Evolutionary conservation across 176 grass and related monocot genomes (phyloP), one percentile per base, ranked within the genome.

Genomic region (Hyparrhenia diplandra): DNA sequence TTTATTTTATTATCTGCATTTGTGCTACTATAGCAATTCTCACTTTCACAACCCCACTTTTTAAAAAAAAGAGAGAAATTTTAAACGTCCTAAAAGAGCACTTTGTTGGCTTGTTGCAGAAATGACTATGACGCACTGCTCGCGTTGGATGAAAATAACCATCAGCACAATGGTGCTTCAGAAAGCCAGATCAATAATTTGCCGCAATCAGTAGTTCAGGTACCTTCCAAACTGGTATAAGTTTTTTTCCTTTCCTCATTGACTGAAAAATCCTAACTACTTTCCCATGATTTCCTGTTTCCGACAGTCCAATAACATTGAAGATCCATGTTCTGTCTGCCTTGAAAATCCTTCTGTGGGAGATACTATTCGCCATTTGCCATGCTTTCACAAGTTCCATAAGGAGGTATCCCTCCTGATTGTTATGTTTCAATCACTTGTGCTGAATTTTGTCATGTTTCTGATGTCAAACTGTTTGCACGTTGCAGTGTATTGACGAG

Each of bases 311-410:
- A 86, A 85, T 80, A 92, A 79, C 67, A 75, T 84, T 3, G 84
- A 92, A 82, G 94, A 98, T 77, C 82, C 91, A 3, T 98, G 95
- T 67, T 84, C 92, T 32, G 84, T 98, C 70, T 97, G 92, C 85
- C 92, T 94, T 6, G 92, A 94, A 69, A 92, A 83, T 51, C 95
- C 85, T 14, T 84, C 80, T 27, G 20, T 90, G 8, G 95, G 95
- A 87, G 90, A 92, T 41, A 94, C 85, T 73, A 89, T 98, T 32
- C 87, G 88, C 40, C 92, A 92, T 91, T 67, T 98, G 57, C 92
- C 90, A 83, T 98, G 95, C 92, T 85, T 94, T 68, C 95, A 98
- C 57, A 92, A 89, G 84, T 98, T 98, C 54, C 95, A 98, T 74
- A 94, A 98, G 90, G 86, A 98, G 34, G 92, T 94, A 85, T 46